A percentile compares a stretch with the other conserved stretches of the same genome.
Evolutionary conservation across 768 basidiomycete genomes (phyloP).

Genomic region (Mycena albidolilacea): DNA sequence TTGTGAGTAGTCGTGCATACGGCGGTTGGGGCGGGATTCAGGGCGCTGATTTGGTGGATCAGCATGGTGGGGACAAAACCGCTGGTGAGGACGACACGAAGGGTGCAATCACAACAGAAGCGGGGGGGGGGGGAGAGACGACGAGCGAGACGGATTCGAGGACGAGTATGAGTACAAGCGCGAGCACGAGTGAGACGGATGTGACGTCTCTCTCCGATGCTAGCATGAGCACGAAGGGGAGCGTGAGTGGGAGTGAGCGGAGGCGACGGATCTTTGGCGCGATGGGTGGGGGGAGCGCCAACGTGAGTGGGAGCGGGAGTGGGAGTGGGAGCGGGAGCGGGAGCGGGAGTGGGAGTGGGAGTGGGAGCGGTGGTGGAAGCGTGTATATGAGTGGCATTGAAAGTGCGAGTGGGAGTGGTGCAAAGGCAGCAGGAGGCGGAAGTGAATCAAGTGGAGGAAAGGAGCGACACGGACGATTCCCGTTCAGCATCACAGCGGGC

Average conservation of each 20-base stretch:
- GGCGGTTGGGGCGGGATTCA: not conserved
- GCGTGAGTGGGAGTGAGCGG: not conserved
- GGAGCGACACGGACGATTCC: constrained; percentile 61
- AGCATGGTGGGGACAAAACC: not conserved
- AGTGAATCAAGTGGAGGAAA: not conserved
- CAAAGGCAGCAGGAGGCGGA: not conserved
- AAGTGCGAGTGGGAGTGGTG: not conserved
- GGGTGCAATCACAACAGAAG: not conserved
- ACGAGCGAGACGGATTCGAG: constrained; percentile 1
- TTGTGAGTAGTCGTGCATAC: not conserved
- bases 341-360: not conserved
- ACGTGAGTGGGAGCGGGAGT: not conserved
- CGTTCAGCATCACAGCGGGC: constrained; percentile 95
- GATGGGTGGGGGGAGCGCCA: too few species aligned
- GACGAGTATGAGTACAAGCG: not conserved
- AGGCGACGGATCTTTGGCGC: not conserved
- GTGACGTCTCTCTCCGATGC: not conserved
- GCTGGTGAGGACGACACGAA: not conserved
- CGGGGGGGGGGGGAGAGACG: not conserved
- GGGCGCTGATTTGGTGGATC: not conserved
- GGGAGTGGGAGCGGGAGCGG: not conserved
- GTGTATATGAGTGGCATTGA: too few species aligned
- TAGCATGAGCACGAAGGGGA: not conserved
- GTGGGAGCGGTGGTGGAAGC: not conserved
- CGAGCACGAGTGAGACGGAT: not conserved